Base-by-base conservation (phyloP, 768 basidiomycete species). In the Suillus luteus region DNA sequence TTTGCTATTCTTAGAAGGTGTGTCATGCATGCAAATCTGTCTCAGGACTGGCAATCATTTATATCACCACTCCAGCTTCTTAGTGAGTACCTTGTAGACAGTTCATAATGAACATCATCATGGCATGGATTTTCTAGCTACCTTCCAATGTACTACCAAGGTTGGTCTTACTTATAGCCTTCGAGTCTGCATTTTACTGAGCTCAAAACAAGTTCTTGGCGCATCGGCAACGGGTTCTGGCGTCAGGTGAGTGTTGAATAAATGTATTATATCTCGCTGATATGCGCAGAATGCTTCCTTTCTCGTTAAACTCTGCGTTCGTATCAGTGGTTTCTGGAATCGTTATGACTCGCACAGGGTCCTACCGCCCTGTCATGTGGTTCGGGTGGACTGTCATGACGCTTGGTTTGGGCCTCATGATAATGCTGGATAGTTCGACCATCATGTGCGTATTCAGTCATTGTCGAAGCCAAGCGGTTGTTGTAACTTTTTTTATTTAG, bases 121-220 rank as follows among this genome's bases (percentile, higher is more conserved):
- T 44, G 6, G 11, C 27, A 33, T 44, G 6, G 11, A 5, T 33
- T 11, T 59, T 15, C 44, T 33, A 75, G 73, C 61, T 80, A 81
- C 59, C 59, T 81, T 41, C 80, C 81, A 5, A 66, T 80, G 59
- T 81, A 79, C 64, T 81, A 76, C 60, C 81, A 81, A 66, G 74
- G 73, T 38, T 62, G 40, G 58, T 27, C 62, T 22, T 24, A 0
- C n/a, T 31, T 22, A 14, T 11, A 38, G 33, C n/a, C 19, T 17
- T 40, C 1, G 4, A 27, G 17, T 59, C 6, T 19, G 22, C 19
- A 31, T 33, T 51, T 67, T 46, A 64, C n/a, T 57, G 12, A 8
- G 9, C 14, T 38, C 3, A 10, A 51, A 43, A 48, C 52, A 15
- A 72, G 73, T 77, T 7, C 75, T 79, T 19, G 81, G 81, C 5